Base-by-base conservation (phyloP, 1,139 yeast genomes). In the Magnusiomyces tetraspermus region DNA sequence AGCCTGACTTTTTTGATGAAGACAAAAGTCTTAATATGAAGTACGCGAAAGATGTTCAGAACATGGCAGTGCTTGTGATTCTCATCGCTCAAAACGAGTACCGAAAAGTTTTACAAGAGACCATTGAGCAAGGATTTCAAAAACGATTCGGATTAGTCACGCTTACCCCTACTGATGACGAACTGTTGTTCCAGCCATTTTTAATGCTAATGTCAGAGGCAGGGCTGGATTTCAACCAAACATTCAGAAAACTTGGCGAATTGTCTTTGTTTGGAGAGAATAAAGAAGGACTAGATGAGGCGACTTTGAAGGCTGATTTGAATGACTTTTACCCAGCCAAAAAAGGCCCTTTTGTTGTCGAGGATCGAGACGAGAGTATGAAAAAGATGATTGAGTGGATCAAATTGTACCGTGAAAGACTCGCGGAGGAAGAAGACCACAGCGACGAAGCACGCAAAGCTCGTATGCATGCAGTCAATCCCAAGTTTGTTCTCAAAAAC, bases 401-500 rank as follows among this genome's bases (percentile, higher is more conserved):
- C 1, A 49, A 58, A 2, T 47, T 50, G 3, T 78, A 73, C 66
- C 69, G 68, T 33, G 64, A 66, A 3, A 67, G 82, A 49, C 59
- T 79, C 51, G 65, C 67, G 59, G 60, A 61, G 19, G 71, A 75
- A 61, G 61, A 72, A 2, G 63, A 70, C 28, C 59, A 68, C 0
- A 70, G 71, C 40, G 68, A 68, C 19, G 63, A 60, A 0, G 61
- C 57, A 3, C 72, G 85, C 42, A 60, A 60, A 3, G 59, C 58
- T 2, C 61, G 73, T 10, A 78, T 88, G 55, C 62, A 69, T 15
- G 53, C 59, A 1, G 74, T 71, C 52, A 92, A 92, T 63, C 98
- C 98, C 2, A 64, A 78, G 41, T 90, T 92, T 63, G 75, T 86
- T 17, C 95, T 96, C 17, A 76, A 92, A 56, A 85, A 83, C 59